These are phyloP conservation scores for Eucalyptus polybractea DNA, from an alignment of 345 rosid genomes.

Conservation along the genomic window DNA sequence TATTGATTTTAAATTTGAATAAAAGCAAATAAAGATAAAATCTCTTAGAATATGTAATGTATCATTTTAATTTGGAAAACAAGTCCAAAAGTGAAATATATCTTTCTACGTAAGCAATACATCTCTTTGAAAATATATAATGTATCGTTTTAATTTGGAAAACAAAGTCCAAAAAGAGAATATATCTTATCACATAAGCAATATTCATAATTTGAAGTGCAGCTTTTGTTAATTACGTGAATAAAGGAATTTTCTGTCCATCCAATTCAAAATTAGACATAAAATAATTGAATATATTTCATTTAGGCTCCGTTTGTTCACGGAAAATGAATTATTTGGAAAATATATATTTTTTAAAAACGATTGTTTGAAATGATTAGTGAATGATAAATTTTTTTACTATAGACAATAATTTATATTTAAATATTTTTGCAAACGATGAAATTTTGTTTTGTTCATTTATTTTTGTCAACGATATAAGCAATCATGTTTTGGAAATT, in stretches of 20 bases:
- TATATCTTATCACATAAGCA: background rate
- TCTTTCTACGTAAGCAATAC: background rate
- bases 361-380: too few species aligned
- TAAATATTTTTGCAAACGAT: too few species aligned
- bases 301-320: background rate
- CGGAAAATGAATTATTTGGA: too few species aligned
- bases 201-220: background rate
- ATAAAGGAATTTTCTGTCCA: background rate
- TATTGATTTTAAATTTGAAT: too few species aligned
- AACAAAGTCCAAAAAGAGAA: background rate
- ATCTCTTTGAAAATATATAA: too few species aligned
- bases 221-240: background rate
- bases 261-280: background rate
- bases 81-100: background rate
- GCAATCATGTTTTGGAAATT: background rate
- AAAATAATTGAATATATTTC: background rate
- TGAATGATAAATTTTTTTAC: background rate
- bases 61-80: background rate
- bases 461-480: too few species aligned
- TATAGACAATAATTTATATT: background rate
- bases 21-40: too few species aligned
- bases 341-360: too few species aligned
- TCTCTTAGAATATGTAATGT: background rate
- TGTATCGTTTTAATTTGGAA: background rate
- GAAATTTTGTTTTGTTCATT: background rate